These are phyloP conservation scores for Physcomitrium patens DNA, from an alignment of 225 moss, liverwort and hornwort genomes.

Conservation along the genomic window DNA sequence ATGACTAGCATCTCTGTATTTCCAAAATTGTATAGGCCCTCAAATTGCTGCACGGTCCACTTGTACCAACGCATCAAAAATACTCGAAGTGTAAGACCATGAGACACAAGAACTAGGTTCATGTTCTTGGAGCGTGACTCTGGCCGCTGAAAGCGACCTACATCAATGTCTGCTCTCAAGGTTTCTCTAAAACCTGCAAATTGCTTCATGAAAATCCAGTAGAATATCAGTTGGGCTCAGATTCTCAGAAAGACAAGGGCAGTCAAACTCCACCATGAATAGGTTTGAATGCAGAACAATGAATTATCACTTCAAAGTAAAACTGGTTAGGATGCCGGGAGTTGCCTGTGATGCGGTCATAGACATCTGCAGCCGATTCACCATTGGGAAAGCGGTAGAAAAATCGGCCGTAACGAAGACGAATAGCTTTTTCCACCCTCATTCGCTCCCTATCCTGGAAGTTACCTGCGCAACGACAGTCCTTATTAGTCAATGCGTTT, in stretches of 20 bases:
- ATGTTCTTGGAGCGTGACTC: conserved; percentile 78
- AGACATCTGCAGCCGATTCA: conserved; percentile 97
- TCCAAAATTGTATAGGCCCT: conserved; percentile 88
- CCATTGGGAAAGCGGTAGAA: conserved; percentile 98
- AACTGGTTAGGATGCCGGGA: conserved; percentile 13
- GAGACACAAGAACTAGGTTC: conserved; percentile 93
- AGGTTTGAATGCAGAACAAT: not conserved
- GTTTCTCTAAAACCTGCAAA: conserved; percentile 89
- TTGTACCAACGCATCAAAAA: conserved; percentile 99
- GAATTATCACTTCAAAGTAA: conserved; percentile 15
- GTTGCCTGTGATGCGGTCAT: conserved; percentile 97
- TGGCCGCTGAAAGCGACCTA: conserved; percentile 90
- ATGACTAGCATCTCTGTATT: conserved; percentile 93
- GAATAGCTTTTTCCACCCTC: conserved; percentile 93
- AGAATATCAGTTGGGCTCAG: not conserved
- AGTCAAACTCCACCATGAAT: too few species aligned
- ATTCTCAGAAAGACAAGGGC: not conserved
- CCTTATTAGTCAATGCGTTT: conserved; percentile 15
- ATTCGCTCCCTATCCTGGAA: conserved; percentile 97
- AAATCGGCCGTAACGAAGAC: conserved; percentile 89
- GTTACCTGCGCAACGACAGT: conserved; percentile 65
- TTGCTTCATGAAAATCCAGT: conserved; percentile 4
- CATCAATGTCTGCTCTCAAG: conserved; percentile 89
- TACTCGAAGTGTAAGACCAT: conserved; percentile 90
- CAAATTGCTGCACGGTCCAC: conserved; percentile 97